A percentile compares a stretch with the other conserved stretches of the same genome.
Conservation (phyloP, 495 filamentous ascomycete genomes). For the Xylona heveae region DNA sequence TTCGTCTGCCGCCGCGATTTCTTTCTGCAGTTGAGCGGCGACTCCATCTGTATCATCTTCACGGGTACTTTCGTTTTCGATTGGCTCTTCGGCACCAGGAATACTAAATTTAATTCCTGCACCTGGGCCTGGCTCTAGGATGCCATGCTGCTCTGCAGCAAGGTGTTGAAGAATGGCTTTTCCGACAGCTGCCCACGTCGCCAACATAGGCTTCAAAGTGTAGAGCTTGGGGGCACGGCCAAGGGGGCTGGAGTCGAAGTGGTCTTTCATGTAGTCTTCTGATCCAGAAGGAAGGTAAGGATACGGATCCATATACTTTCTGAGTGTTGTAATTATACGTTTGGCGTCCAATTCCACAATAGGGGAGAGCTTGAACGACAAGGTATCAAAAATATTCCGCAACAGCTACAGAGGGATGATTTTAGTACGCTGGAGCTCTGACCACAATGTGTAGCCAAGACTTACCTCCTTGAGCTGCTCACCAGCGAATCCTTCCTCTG, state of each 20-base stretch:
- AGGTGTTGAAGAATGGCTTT: conserved; percentile 33
- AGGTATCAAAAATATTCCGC: conserved; percentile 54
- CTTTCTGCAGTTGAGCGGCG: too few species aligned
- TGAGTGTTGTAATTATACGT: conserved; percentile 37
- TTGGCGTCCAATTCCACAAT: conserved; percentile 41
- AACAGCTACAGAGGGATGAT: too few species aligned
- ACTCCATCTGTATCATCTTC: neutral
- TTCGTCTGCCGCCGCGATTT: too few species aligned
- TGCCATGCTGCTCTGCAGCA: conserved; percentile 20
- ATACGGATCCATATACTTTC: conserved; percentile 50
- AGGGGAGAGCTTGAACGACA: conserved; percentile 43
- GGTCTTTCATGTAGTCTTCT: neutral
- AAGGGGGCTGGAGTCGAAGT: conserved; percentile 1
- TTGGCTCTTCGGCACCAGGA: neutral
- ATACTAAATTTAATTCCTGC: conserved; percentile 9
- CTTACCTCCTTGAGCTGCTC: conserved; percentile 42
- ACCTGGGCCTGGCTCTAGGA: conserved; percentile 16
- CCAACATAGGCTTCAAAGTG: conserved; percentile 4
- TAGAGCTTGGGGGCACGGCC: neutral
- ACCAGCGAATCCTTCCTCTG: conserved; percentile 70
- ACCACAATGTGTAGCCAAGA: neutral
- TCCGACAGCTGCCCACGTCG: conserved; percentile 30
- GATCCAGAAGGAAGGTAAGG: conserved; percentile 58
- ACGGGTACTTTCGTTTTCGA: neutral
- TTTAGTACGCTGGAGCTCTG: conserved; percentile 19